Conservation (phyloP, 2,329 filamentous ascomycete genomes). For the Coleophoma eucalyptorum region DNA sequence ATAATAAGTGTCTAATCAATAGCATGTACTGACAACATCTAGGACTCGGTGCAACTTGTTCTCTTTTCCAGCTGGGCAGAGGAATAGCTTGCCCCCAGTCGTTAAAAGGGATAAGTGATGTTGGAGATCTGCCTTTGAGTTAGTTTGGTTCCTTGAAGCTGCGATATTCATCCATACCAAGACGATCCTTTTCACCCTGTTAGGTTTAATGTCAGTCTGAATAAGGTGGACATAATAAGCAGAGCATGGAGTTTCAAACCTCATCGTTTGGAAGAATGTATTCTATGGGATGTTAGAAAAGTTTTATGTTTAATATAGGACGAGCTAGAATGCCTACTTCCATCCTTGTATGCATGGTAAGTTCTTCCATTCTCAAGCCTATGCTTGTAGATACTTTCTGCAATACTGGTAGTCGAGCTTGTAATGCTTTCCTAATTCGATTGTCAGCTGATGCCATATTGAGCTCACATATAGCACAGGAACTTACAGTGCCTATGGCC, state of each 20-base stretch:
- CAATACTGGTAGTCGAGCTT: neutral
- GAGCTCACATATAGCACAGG: neutral
- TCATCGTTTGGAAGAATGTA: neutral
- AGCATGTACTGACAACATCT: neutral
- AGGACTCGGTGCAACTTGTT: neutral
- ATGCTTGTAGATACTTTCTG: constrained; percentile 16
- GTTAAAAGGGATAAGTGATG: neutral
- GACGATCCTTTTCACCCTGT: neutral
- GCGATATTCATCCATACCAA: neutral
- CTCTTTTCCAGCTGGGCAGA: neutral
- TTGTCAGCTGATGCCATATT: neutral
- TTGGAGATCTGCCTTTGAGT: neutral
- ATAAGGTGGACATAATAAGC: neutral
- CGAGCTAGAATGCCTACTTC: neutral
- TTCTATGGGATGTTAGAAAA: neutral
- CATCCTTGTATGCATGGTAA: constrained; percentile 11
- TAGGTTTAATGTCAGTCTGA: neutral
- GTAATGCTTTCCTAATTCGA: neutral
- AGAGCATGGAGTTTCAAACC: neutral
- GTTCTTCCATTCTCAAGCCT: constrained; percentile 21
- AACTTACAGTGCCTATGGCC: neutral
- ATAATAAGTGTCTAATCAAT: neutral
- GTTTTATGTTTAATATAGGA: neutral
- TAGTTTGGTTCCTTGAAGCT: neutral
- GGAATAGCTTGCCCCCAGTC: neutral